Percentiles rank a stretch among this genome's conserved stretches.
Conservation (phyloP, 208 protist species). For the Phytomonas sp. region DNA sequence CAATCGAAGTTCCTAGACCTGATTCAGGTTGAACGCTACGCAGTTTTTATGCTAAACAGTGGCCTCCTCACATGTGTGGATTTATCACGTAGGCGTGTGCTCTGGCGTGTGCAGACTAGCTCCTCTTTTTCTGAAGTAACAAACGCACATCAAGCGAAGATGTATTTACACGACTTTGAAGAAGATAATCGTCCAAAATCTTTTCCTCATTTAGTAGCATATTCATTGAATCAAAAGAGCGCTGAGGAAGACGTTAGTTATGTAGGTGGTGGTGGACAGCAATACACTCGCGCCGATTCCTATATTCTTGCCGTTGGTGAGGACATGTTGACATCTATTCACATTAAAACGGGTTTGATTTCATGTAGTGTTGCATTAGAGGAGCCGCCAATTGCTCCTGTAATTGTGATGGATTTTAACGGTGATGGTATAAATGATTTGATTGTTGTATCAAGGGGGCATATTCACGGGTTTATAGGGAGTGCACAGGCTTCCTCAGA, state of each 20-base stretch:
- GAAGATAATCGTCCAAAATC: constrained; percentile 17
- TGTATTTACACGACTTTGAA: constrained; percentile 9
- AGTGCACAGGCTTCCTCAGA: constrained; percentile 53
- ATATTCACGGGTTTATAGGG: constrained; percentile 69
- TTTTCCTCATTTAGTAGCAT: constrained; percentile 69
- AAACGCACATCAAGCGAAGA: constrained; percentile 25
- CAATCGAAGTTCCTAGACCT: constrained; percentile 34
- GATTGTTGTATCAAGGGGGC: constrained; percentile 52
- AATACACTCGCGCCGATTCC: constrained; percentile 48
- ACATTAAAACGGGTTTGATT: constrained; percentile 53
- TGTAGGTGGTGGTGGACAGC: constrained; percentile 32
- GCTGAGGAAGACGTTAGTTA: constrained; percentile 36
- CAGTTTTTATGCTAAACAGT: constrained; percentile 78
- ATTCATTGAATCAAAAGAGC: constrained; percentile 44
- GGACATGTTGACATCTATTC: constrained; percentile 41
- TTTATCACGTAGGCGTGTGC: constrained; percentile 55
- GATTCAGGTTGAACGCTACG: constrained; percentile 64
- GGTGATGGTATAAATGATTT: constrained; percentile 84
- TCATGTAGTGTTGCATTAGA: constrained; percentile 42
- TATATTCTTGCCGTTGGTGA: constrained; percentile 83
- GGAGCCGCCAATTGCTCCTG: constrained; percentile 50
- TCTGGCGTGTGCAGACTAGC: constrained; percentile 75
- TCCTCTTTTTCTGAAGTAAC: constrained; percentile 28
- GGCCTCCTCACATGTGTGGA: constrained; percentile 80
- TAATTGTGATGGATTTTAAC: constrained; percentile 81